Base-by-base conservation (phyloP, 805 yeast genomes). In the Yamadazyma phyllophila region DNA sequence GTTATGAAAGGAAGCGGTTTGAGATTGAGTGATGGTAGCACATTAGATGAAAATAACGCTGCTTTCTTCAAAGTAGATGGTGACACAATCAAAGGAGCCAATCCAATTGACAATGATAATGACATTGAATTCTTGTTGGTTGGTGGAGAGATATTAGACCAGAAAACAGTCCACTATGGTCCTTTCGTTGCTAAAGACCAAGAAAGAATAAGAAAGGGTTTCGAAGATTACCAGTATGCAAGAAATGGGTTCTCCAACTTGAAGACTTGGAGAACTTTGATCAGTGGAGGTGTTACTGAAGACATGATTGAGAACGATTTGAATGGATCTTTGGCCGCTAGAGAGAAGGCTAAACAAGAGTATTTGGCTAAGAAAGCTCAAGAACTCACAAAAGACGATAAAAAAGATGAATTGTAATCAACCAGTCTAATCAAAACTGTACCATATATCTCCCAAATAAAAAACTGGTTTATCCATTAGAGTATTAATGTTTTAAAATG, bases 151-250 rank as follows among this genome's bases (percentile, higher is more conserved):
- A 76, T 78, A 15, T 68, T 88, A 46, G 77, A 87, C 54, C 96
- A 89, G 68, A 78, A 81, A 13, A 74, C 85, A 45, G 85, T 88
- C 27, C 96, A 90, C 60, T 84, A 89, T 60, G 97, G 97, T 13
- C 97, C 97, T 11, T 91, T 90, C 60, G 97, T 90, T 14, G 92
- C 87, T 50, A 78, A 86, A 7, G 67, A 84, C 16, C 73, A 74
- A 44, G 85, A 81, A 43, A 80, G 78, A 51, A 83, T 90, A 48
- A 74, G 80, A 52, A 66, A 84, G 55, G 94, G 88, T 0, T 82
- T 87, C 56, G 56, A 67, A 63, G 90, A 86, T 60, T 91, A 85
- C 61, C 92, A 85, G 63, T 61, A 66, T 41, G 84, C 80, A 46
- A 63, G 68, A 24, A 83, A 84, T 60, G 92, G 92, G 0, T 86